Conservation (phyloP, 495 filamentous ascomycete genomes). For the Aspergillus ostianus region DNA sequence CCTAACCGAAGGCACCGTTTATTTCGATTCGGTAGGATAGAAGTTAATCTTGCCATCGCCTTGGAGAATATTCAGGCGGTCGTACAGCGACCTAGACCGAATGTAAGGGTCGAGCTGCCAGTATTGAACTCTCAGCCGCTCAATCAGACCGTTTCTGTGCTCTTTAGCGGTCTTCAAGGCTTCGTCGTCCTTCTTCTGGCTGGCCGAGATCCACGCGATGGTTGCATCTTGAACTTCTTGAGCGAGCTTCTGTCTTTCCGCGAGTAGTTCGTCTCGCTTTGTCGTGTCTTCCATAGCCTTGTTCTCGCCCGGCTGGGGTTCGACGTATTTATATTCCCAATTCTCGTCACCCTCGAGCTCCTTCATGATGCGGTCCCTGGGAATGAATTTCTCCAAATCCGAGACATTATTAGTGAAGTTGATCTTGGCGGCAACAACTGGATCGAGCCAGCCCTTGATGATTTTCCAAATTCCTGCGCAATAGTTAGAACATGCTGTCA, state of each 20-base stretch:
- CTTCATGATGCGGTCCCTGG: conserved; percentile 64
- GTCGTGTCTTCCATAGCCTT: conserved; percentile 63
- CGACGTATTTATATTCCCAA: conserved; percentile 75
- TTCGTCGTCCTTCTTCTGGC: conserved; percentile 45
- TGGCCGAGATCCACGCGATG: conserved; percentile 62
- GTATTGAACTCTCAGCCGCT: conserved; percentile 68
- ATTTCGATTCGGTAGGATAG: conserved; percentile 50
- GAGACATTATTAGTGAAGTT: conserved; percentile 85
- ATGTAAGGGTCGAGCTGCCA: conserved; percentile 81
- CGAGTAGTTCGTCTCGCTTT: conserved; percentile 59
- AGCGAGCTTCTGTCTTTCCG: conserved; percentile 58
- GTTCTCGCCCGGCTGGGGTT: conserved; percentile 70
- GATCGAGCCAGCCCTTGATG: conserved; percentile 94
- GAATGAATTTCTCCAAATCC: conserved; percentile 78
- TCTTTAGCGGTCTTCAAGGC: conserved; percentile 48
- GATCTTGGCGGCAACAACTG: conserved; percentile 90
- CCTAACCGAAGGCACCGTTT: conserved; percentile 22
- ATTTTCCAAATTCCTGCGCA: conserved; percentile 74
- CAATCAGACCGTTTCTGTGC: conserved; percentile 59
- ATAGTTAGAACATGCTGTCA: neutral
- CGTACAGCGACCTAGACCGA: conserved; percentile 69
- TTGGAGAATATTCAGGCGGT: conserved; percentile 67
- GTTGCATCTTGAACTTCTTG: conserved; percentile 69
- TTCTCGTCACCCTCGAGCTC: conserved; percentile 81
- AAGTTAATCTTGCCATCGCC: conserved; percentile 65